Conservation (phyloP, 495 filamentous ascomycete genomes). For the Pseudomonodictys pantanalensis region DNA sequence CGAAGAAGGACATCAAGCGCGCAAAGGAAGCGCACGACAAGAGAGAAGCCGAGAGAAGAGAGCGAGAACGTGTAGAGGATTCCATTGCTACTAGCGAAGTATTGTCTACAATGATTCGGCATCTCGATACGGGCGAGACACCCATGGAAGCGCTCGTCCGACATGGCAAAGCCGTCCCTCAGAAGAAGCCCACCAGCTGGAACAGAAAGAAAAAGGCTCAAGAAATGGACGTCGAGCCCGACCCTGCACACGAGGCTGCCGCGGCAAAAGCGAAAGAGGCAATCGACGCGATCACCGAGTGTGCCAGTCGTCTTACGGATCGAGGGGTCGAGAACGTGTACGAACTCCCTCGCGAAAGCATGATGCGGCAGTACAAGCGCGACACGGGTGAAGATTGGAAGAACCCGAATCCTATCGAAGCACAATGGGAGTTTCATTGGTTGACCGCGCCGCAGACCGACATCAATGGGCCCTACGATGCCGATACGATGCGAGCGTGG, state of each 20-base stretch:
- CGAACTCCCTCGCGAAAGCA: constrained; percentile 77
- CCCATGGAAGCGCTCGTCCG: constrained; percentile 83
- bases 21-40: constrained; percentile 86
- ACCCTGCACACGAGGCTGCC: constrained; percentile 58
- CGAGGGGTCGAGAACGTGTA: constrained; percentile 85
- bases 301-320: constrained; percentile 79
- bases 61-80: constrained; percentile 69
- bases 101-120: constrained; percentile 64
- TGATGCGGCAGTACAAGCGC: constrained; percentile 77
- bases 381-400: constrained; percentile 91
- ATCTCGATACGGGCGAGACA: constrained; percentile 80
- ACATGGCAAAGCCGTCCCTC: constrained; percentile 66
- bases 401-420: constrained; percentile 48
- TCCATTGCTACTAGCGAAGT: constrained; percentile 70
- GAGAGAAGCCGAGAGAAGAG: constrained; percentile 70
- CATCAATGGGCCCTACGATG: constrained; percentile 78
- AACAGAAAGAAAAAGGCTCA: constrained; percentile 55
- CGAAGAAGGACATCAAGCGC: constrained; percentile 86
- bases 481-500: constrained; percentile 81
- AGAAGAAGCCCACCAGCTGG: constrained; percentile 58
- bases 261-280: constrained; percentile 65
- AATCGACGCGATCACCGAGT: constrained; percentile 80
- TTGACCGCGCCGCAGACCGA: constrained; percentile 80
- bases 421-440: constrained; percentile 91
- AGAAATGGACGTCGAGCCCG: constrained; percentile 68